These are phyloP conservation scores for Bipolaris bicolor DNA, from an alignment of 2,329 filamentous ascomycete species.

Conservation along the genomic window DNA sequence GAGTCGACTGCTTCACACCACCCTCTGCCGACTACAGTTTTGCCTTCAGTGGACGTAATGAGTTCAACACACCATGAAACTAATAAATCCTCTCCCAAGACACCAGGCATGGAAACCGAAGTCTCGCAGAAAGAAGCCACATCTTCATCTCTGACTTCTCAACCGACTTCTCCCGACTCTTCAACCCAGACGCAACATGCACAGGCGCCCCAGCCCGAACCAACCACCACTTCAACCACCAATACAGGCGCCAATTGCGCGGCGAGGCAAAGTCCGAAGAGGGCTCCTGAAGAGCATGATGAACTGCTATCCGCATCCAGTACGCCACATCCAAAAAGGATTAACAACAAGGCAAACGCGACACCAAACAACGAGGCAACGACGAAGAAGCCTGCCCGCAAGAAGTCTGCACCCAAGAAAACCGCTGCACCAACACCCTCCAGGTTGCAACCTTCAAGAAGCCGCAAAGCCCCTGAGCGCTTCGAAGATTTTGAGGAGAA, in stretches of 20 bases:
- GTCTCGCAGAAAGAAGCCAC: constrained; percentile 13
- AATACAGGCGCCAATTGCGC: constrained; percentile 5
- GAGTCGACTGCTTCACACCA: background rate
- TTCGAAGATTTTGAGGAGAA: constrained; percentile 22
- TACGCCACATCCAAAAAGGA: constrained; percentile 16
- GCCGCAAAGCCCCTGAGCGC: constrained; percentile 38
- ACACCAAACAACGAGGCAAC: constrained; percentile 2
- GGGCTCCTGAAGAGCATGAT: constrained; percentile 12
- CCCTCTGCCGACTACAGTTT: background rate
- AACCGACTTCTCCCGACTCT: background rate
- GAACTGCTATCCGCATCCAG: background rate
- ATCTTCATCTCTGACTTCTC: constrained; percentile 23
- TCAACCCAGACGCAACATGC: background rate
- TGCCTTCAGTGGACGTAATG: background rate
- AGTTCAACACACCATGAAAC: constrained; percentile 4
- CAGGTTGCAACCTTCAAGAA: constrained; percentile 32
- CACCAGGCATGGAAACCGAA: constrained; percentile 9
- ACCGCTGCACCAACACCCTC: constrained; percentile 13
- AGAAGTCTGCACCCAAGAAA: constrained; percentile 15
- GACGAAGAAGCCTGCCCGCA: constrained; percentile 6
- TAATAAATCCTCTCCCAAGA: background rate
- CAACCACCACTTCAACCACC: background rate
- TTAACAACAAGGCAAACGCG: background rate
- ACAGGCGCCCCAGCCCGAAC: background rate
- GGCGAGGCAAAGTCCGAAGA: constrained; percentile 13